Conservation (phyloP, 441 rosid species). For the Populus trichocarpa region DNA sequence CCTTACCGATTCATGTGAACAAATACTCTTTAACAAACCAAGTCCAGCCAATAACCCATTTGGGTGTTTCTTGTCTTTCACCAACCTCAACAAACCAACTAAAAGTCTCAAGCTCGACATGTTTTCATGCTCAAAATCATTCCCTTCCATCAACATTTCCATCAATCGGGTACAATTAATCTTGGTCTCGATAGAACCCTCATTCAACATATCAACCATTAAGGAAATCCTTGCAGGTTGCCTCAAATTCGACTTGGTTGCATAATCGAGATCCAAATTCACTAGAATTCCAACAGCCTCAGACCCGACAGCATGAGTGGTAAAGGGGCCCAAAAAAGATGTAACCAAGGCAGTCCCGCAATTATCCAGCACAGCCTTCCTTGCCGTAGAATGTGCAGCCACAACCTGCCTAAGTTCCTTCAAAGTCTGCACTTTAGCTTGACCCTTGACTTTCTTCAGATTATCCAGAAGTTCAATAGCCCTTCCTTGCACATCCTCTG, state of each 20-base stretch:
- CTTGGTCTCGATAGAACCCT: constrained; percentile 74
- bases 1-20: constrained; percentile 46
- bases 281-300: constrained; percentile 76
- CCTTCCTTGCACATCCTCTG: constrained; percentile 82
- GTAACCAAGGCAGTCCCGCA: constrained; percentile 53
- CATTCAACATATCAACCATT: constrained; percentile 79
- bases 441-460: constrained; percentile 37
- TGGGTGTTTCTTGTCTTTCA: constrained; percentile 61
- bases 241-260: constrained; percentile 50
- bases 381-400: constrained; percentile 46
- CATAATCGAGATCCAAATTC: constrained; percentile 56
- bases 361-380: constrained; percentile 54
- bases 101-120: constrained; percentile 67
- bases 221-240: constrained; percentile 73
- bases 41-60: constrained; percentile 18
- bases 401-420: constrained; percentile 68
- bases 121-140: constrained; percentile 52
- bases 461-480: constrained; percentile 56
- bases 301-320: constrained; percentile 33
- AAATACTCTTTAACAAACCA: constrained; percentile 39
- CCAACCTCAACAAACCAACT: constrained; percentile 68
- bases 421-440: constrained; percentile 23
- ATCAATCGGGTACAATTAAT: constrained; percentile 63
- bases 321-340: constrained; percentile 41
- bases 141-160: constrained; percentile 44